These are phyloP conservation scores for Paraphaeosphaeria sporulosa DNA, from an alignment of 2,329 filamentous ascomycete species.

Conservation along the genomic window DNA sequence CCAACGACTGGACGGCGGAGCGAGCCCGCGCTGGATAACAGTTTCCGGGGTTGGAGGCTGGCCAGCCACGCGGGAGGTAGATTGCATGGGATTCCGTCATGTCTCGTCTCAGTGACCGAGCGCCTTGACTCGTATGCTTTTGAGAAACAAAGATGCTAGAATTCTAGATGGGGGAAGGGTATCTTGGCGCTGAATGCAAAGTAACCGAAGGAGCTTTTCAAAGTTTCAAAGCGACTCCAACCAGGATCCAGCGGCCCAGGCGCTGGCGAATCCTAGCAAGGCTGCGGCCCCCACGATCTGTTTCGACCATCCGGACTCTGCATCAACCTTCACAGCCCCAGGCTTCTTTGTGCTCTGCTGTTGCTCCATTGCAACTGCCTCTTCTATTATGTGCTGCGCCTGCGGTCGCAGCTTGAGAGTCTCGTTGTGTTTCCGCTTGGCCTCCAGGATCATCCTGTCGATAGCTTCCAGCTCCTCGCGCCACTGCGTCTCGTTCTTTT, in stretches of 20 bases:
- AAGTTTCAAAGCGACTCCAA: conserved; percentile 38
- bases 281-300: conserved; percentile 50
- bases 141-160: not conserved
- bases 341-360: conserved; percentile 34
- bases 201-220: not conserved
- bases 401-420: conserved; percentile 31
- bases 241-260: conserved; percentile 52
- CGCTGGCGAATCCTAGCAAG: conserved; percentile 47
- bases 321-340: conserved; percentile 45
- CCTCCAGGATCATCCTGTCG: conserved; percentile 66
- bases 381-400: conserved; percentile 32
- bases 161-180: conserved; percentile 1
- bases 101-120: not conserved
- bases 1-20: not conserved
- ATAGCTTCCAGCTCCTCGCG: conserved; percentile 79
- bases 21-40: not conserved
- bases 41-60: not conserved
- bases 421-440: conserved; percentile 51
- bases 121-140: not conserved
- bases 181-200: conserved; percentile 5
- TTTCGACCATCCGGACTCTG: conserved; percentile 50
- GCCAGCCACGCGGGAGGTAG: not conserved
- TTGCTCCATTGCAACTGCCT: conserved; percentile 22
- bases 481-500: conserved; percentile 55
- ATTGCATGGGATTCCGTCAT: conserved; percentile 2